These are phyloP conservation scores for Quercus wislizeni DNA, from an alignment of 306 rosid species.

Conservation along the genomic window DNA sequence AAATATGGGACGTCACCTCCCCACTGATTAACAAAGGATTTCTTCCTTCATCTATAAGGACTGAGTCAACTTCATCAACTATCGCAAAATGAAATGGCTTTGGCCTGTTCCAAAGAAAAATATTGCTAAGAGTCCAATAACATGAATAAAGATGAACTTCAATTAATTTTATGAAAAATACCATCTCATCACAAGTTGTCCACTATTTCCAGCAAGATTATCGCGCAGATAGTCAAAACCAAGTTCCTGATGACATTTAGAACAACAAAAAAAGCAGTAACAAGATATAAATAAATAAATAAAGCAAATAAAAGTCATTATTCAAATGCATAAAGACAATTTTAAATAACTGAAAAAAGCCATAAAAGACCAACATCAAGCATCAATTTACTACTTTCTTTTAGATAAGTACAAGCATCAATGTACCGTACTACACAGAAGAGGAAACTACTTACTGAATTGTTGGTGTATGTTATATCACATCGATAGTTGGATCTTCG, in stretches of 20 bases:
- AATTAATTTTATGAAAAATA: constrained; percentile 31
- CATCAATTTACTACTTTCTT: not conserved
- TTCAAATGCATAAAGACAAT: not conserved
- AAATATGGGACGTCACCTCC: constrained; percentile 51
- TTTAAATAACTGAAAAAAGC: not conserved
- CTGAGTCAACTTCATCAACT: constrained; percentile 98
- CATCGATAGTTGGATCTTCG: constrained; percentile 77
- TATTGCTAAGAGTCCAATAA: constrained; percentile 12
- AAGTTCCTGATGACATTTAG: constrained; percentile 63
- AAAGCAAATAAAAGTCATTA: constrained; percentile 15
- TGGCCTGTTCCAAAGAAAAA: constrained; percentile 63
- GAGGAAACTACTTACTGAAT: constrained; percentile 62
- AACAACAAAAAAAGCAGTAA: constrained; percentile 19
- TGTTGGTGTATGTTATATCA: constrained; percentile 91
- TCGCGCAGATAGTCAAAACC: constrained; percentile 98
- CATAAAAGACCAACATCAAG: not conserved
- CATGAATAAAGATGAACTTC: constrained; percentile 6
- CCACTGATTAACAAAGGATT: constrained; percentile 97
- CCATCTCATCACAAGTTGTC: constrained; percentile 97
- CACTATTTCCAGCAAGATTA: constrained; percentile 86
- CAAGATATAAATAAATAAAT: not conserved
- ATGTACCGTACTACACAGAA: not conserved
- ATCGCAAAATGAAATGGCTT: constrained; percentile 95
- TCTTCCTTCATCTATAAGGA: constrained; percentile 94
- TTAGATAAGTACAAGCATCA: not conserved